A percentile compares a stretch with the other conserved stretches of the same genome.
Conservation (phyloP, 768 basidiomycete genomes). For the Solioccasus polychromus region DNA sequence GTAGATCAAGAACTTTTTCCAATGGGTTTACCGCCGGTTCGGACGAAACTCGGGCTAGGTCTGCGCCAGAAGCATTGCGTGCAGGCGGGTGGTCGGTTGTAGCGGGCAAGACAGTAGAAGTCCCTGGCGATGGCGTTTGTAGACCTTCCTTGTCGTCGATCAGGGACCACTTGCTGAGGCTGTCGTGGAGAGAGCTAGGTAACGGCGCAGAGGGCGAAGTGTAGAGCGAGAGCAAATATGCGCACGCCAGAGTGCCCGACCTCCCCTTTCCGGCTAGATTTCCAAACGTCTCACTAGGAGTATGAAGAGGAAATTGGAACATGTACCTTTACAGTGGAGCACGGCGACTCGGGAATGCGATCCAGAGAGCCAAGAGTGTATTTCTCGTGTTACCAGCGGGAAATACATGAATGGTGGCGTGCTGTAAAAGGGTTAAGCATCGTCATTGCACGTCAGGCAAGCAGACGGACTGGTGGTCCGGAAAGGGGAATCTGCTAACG, state of each 20-base stretch:
- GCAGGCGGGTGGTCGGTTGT: background rate
- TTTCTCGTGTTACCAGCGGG: constrained; percentile 70
- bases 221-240: constrained; percentile 66
- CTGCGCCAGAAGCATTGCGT: constrained; percentile 1
- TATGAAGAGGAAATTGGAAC: background rate
- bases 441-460: constrained; percentile 37
- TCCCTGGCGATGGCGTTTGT: constrained; percentile 6
- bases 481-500: constrained; percentile 84
- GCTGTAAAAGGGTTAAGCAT: constrained; percentile 32
- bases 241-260: constrained; percentile 82
- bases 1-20: constrained; percentile 60
- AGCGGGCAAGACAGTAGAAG: background rate
- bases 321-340: constrained; percentile 80
- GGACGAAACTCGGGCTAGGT: constrained; percentile 14
- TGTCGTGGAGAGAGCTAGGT: constrained; percentile 12
- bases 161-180: constrained; percentile 17
- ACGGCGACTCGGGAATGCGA: constrained; percentile 70
- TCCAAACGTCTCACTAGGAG: constrained; percentile 3
- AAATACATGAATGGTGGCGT: constrained; percentile 77
- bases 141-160: constrained; percentile 20
- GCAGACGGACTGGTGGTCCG: constrained; percentile 84
- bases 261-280: constrained; percentile 73
- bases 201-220: constrained; percentile 43
- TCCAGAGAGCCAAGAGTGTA: constrained; percentile 66
- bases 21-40: constrained; percentile 35